Percentiles rank a stretch among this genome's conserved stretches.
Conservation (phyloP, 345 rosid species). For the Nephelium lappaceum region DNA sequence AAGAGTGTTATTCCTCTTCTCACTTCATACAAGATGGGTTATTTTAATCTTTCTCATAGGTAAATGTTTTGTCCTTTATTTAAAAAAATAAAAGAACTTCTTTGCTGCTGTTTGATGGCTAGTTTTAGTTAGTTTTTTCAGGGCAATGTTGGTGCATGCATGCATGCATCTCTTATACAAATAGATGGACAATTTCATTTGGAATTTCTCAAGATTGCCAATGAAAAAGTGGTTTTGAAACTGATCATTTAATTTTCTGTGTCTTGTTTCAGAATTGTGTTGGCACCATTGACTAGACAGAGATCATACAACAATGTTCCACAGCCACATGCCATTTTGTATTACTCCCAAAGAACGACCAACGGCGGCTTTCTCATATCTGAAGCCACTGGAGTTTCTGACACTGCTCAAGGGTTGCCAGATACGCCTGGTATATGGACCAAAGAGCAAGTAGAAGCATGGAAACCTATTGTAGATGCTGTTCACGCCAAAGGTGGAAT, state of each 20-base stretch:
- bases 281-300: constrained; percentile 62
- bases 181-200: no score
- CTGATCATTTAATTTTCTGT: not conserved
- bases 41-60: not conserved
- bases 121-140: no score
- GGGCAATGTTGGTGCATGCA: no score
- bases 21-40: not conserved
- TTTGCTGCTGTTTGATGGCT: no score
- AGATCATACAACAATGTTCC: constrained; percentile 65
- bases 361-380: constrained; percentile 66
- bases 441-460: constrained; percentile 77
- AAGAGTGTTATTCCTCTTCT: constrained; percentile 3
- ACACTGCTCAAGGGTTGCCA: constrained; percentile 53
- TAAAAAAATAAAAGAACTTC: no score
- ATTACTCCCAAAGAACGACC: constrained; percentile 69
- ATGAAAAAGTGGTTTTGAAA: no score
- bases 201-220: no score
- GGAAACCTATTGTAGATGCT: constrained; percentile 87
- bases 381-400: constrained; percentile 71
- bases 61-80: no score
- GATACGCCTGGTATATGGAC: constrained; percentile 82
- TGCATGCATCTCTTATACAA: no score
- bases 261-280: constrained; percentile 47
- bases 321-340: constrained; percentile 69
- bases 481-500: constrained; percentile 81